Evolutionary conservation across 2,329 filamentous ascomycete species (phyloP).

Genomic region (Phialophora macrospora): DNA sequence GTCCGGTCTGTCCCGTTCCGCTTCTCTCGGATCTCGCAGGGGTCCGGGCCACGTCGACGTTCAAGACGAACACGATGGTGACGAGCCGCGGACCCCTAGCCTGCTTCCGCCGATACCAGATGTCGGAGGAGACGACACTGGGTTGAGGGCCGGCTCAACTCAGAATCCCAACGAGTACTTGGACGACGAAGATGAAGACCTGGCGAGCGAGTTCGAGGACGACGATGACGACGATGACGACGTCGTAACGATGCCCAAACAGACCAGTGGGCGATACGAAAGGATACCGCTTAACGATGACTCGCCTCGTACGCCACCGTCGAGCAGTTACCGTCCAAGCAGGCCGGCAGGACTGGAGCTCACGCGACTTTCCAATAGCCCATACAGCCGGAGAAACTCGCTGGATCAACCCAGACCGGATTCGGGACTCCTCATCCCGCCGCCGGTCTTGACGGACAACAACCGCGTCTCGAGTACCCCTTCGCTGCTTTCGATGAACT

Average conservation of each 20-base stretch:
- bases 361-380: slow-evolving; percentile 7
- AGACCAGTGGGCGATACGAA: slow-evolving; percentile 24
- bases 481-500: slow-evolving; percentile 60
- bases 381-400: slow-evolving; percentile 33
- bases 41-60: slow-evolving; percentile 46
- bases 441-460: slow-evolving; percentile 23
- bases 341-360: slow-evolving; percentile 34
- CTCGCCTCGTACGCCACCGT: slow-evolving; percentile 25
- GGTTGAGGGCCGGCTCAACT: slow-evolving; percentile 41
- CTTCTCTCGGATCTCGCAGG: slow-evolving; percentile 49
- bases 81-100: slow-evolving; percentile 31
- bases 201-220: slow-evolving; percentile 19
- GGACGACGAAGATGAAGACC: slow-evolving; percentile 27
- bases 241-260: slow-evolving; percentile 27
- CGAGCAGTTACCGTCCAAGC: slow-evolving; percentile 33
- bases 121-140: slow-evolving; percentile 43
- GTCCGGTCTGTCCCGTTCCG: slow-evolving; percentile 40
- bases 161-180: slow-evolving; percentile 44
- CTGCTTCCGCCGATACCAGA: slow-evolving; percentile 32
- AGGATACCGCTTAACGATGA: slow-evolving; percentile 31
- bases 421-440: slow-evolving; percentile 41
- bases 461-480: slow-evolving; percentile 35
- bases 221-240: slow-evolving; percentile 25
- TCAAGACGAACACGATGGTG: slow-evolving; percentile 42
- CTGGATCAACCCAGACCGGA: slow-evolving; percentile 44